These are phyloP conservation scores for Pseudogymnoascus sp. DNA, from an alignment of 2,329 filamentous ascomycete genomes.

Conservation along the genomic window DNA sequence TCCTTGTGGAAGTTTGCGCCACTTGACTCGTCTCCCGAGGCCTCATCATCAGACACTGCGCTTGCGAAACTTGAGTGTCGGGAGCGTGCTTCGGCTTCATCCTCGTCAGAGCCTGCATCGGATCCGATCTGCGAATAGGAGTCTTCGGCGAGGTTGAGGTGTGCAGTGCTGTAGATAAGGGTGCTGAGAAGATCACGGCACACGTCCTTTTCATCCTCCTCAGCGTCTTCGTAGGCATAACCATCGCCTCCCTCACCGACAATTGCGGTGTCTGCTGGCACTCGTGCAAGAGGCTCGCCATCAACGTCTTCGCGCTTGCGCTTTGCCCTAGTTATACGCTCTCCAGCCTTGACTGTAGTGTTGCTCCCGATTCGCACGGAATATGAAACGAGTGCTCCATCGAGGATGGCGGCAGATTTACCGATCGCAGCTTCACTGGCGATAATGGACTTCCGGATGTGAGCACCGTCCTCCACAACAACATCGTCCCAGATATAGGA, in stretches of 20 bases:
- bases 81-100: constrained; percentile 36
- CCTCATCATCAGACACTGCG: constrained; percentile 55
- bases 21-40: constrained; percentile 28
- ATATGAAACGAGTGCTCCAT: constrained; percentile 72
- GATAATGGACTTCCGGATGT: constrained; percentile 64
- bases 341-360: constrained; percentile 33
- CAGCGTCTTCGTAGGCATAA: constrained; percentile 57
- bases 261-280: constrained; percentile 39
- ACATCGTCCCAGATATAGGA: constrained; percentile 85
- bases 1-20: constrained; percentile 72
- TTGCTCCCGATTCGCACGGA: constrained; percentile 63
- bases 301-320: constrained; percentile 28
- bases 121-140: constrained; percentile 59
- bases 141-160: constrained; percentile 35
- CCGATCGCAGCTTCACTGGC: constrained; percentile 66
- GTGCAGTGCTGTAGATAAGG: constrained; percentile 28
- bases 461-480: constrained; percentile 64
- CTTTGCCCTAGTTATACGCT: constrained; percentile 36
- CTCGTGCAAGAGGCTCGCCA: constrained; percentile 18
- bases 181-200: constrained; percentile 46
- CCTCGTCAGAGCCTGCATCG: constrained; percentile 30
- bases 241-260: constrained; percentile 52
- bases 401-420: constrained; percentile 56
- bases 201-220: constrained; percentile 48
- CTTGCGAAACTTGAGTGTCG: constrained; percentile 65